Evolutionary conservation across 371 early-diverging fungal genomes (phyloP).

Genomic region (Blyttiomyces sp.): DNA sequence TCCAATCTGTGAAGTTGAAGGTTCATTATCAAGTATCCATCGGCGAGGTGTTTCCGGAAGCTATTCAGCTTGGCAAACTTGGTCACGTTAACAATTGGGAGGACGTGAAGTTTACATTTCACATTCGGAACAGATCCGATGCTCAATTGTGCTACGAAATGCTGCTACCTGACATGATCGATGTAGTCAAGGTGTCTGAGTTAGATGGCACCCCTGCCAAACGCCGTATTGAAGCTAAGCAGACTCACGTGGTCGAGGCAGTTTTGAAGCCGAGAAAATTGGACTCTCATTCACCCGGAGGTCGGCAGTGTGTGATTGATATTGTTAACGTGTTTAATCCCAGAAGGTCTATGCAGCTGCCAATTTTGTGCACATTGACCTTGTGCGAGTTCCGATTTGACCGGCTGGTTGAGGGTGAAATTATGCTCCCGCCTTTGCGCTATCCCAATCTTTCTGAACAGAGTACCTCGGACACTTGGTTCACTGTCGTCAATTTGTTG

Average conservation of each 20-base stretch:
- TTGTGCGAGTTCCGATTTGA: conserved; percentile 76
- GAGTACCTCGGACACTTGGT: conserved; percentile 78
- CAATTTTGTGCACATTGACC: conserved; percentile 62
- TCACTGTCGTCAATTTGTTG: conserved; percentile 69
- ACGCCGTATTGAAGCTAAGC: conserved; percentile 28
- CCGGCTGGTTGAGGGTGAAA: conserved; percentile 60
- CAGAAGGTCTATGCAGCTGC: conserved; percentile 52
- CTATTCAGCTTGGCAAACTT: conserved; percentile 71
- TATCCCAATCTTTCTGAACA: conserved; percentile 59
- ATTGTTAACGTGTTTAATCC: conserved; percentile 69
- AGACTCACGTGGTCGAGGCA: conserved; percentile 40
- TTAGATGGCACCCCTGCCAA: conserved; percentile 19
- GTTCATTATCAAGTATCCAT: conserved; percentile 62
- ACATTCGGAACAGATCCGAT: conserved; percentile 61
- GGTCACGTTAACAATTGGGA: conserved; percentile 75
- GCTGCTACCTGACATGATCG: conserved; percentile 35
- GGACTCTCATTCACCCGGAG: conserved; percentile 53
- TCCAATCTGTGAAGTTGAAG: conserved; percentile 59
- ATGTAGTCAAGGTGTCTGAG: conserved; percentile 6
- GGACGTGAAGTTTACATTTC: conserved; percentile 56
- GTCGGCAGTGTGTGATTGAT: conserved; percentile 46
- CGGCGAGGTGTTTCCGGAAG: conserved; percentile 52
- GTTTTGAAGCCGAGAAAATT: conserved; percentile 59
- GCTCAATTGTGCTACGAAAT: conserved; percentile 63
- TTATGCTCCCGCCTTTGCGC: conserved; percentile 68